Evolutionary conservation across 257 asterid species (phyloP), one percentile per base, ranked within the genome.

Genomic region (Perilla frutescens): DNA sequence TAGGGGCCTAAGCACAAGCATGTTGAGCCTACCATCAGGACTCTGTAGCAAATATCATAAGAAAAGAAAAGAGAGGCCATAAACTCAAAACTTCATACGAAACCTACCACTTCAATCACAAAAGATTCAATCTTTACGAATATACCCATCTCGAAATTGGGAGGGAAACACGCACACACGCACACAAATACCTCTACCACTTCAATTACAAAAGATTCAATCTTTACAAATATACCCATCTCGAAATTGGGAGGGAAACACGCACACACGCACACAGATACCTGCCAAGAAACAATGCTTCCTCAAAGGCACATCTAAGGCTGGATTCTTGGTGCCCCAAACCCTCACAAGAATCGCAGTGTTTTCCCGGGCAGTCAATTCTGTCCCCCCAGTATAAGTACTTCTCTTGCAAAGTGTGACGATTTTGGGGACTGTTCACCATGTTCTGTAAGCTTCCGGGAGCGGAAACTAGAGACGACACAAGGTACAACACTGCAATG

Each of bases 281-380:
- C 98, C 98, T 91, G 39, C 86, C 85, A 31, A 95, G 92, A 87
- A 84, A 73, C 84, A 95, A 53, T 7, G 97, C 97, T 72, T 95
- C 99, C 84, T 95, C 99, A 61, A 95, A 96, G 80, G 98, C 98
- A 82, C 99, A 95, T 85, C 99, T 87, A 77, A 95, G 96, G 86
- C 99, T 95, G 56, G 99, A 95, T 68, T 95, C 99, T 72, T 95
- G 99, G 83, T 95, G 99, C 65, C 99, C 99, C 79, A 95, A 85
- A 58, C 97, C 99, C 70, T 79, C 97, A 75, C 99, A 95, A 39
- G 96, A 77, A 45, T 87, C 87, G 71, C 99, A 95, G 81, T 95
- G 96, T 71, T 92, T 95, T n/a, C 99, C 99, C 10, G 99, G 99
- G 50, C 99, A 95, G 76, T 95, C 99, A 70, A 95, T 89, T 82